Conservation (phyloP, 371 early-diverging fungal species). For the Sporodiniella umbellata region DNA sequence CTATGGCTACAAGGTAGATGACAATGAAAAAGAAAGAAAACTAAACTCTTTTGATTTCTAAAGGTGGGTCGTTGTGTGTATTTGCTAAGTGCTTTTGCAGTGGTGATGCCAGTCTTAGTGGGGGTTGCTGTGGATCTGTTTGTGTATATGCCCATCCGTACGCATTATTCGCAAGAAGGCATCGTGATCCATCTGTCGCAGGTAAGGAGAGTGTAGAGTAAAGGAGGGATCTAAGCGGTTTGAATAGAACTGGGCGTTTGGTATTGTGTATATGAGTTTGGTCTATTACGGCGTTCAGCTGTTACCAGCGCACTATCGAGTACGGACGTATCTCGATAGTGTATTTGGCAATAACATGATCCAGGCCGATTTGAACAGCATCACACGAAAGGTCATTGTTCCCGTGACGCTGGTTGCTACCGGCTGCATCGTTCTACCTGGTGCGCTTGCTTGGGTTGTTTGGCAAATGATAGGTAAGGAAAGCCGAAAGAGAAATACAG, state of each 20-base stretch:
- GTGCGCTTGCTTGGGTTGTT: conserved; percentile 14
- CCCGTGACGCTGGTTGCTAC: conserved; percentile 24
- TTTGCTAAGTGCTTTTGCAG: conserved; percentile 39
- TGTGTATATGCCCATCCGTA: conserved; percentile 50
- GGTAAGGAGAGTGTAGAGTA: conserved; percentile 26
- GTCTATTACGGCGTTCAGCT: conserved; percentile 41
- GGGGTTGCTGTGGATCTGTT: conserved; percentile 58
- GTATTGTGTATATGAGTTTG: conserved; percentile 54
- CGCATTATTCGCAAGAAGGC: conserved; percentile 26
- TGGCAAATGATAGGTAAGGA: conserved; percentile 17
- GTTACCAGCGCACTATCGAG: conserved; percentile 41
- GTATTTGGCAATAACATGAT: conserved; percentile 28
- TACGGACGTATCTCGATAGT: conserved; percentile 28
- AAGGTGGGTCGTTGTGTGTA: conserved; percentile 31
- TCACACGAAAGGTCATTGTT: conserved; percentile 31
- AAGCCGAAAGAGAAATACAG: neutral
- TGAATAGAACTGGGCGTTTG: conserved; percentile 63
- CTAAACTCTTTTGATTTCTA: too few relatives aligned
- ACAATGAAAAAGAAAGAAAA: neutral
- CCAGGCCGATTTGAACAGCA: conserved; percentile 19
- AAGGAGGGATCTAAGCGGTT: neutral
- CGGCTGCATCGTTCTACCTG: conserved; percentile 18
- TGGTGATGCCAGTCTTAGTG: conserved; percentile 50
- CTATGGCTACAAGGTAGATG: conserved; percentile 1
- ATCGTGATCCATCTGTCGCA: conserved; percentile 48